A percentile compares a stretch with the other conserved stretches of the same genome.
Evolutionary conservation across 2,329 filamentous ascomycete species (phyloP).

Genomic region (Hypoxylon sp.): DNA sequence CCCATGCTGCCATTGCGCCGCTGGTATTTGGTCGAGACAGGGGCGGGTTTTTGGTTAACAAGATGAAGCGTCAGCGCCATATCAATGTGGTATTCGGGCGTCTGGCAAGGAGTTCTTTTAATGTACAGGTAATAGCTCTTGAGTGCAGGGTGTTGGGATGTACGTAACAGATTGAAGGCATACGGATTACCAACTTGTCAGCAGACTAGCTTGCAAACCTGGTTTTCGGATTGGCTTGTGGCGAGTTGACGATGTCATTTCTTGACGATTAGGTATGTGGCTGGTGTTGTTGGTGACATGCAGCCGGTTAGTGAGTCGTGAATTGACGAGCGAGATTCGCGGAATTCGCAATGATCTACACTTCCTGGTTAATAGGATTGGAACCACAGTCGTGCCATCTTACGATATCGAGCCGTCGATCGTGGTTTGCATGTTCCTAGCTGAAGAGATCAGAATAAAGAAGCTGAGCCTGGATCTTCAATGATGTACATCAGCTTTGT

Average conservation of each 20-base stretch:
- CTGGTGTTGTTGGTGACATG: constrained; percentile 11
- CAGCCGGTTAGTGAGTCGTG: background rate
- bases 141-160: background rate
- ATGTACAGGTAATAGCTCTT: background rate
- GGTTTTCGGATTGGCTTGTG: background rate
- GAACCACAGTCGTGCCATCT: background rate
- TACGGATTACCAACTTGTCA: background rate
- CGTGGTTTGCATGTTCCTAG: background rate
- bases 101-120: constrained; percentile 8
- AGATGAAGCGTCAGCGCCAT: constrained; percentile 11
- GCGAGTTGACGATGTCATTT: constrained; percentile 17
- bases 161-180: background rate
- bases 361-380: constrained; percentile 1
- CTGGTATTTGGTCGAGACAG: background rate
- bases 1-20: too few relatives aligned
- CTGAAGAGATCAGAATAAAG: constrained; percentile 5
- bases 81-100: background rate
- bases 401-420: background rate
- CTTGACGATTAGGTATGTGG: constrained; percentile 23
- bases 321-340: constrained; percentile 12
- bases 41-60: constrained; percentile 13
- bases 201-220: background rate
- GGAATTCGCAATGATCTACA: constrained; percentile 11
- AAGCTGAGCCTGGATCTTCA: background rate
- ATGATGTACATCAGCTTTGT: background rate